These are phyloP conservation scores for Salvia rosmarinus DNA, from an alignment of 257 asterid species.

Conservation along the genomic window DNA sequence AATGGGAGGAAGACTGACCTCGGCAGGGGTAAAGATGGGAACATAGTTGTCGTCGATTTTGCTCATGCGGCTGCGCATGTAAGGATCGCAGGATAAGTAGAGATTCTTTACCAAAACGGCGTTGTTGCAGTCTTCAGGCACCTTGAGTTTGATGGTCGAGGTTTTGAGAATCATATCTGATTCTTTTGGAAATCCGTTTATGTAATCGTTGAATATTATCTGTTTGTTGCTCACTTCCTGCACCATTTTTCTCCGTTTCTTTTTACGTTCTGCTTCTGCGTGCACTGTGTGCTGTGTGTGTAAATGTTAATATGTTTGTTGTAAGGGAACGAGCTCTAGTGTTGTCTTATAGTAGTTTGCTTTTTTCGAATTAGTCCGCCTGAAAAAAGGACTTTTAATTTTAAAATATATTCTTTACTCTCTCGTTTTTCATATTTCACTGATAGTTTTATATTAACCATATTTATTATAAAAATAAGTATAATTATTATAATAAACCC, in stretches of 20 bases:
- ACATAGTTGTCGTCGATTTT: slow-evolving; percentile 2
- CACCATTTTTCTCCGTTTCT: slow-evolving; percentile 3
- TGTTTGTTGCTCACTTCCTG: slow-evolving; percentile 42
- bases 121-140: slow-evolving; percentile 20
- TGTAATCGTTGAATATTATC: slow-evolving; percentile 31
- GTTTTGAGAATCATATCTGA: slow-evolving; percentile 34
- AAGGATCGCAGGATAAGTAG: slow-evolving; percentile 42
- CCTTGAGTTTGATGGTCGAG: slow-evolving; percentile 22
- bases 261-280: no score
- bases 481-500: no score
- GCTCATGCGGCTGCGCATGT: slow-evolving; percentile 42
- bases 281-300: no score
- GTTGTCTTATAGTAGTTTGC: no score
- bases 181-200: slow-evolving; percentile 38
- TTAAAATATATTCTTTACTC: no score
- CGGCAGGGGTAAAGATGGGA: slow-evolving; percentile 31
- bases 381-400: no score
- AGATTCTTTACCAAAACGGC: slow-evolving; percentile 40
- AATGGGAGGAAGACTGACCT: slow-evolving; percentile 16
- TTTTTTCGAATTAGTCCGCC: no score
- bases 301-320: no score
- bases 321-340: no score
- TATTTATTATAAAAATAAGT: no score
- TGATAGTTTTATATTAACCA: no score
- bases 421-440: no score